Evolutionary conservation across 495 filamentous ascomycete genomes (phyloP).

Genomic region (Cercophora newfieldiana): DNA sequence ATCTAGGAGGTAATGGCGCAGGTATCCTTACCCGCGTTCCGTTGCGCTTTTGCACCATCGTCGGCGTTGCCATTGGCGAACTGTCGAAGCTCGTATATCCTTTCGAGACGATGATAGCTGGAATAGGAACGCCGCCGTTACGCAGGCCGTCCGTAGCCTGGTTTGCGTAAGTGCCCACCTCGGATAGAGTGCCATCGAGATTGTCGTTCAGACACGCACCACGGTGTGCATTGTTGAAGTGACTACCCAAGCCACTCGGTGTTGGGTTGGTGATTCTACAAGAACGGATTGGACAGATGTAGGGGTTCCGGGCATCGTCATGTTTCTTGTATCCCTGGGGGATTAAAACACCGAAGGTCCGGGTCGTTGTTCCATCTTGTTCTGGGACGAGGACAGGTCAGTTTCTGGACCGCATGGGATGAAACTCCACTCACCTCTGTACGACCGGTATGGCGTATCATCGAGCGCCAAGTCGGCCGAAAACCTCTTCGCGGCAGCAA

Average conservation of each 20-base stretch:
- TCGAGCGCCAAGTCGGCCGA: background rate
- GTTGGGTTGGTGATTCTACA: background rate
- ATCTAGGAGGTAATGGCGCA: no score
- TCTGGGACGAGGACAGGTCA: background rate
- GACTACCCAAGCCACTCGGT: background rate
- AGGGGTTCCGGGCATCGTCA: background rate
- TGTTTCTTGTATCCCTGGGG: background rate
- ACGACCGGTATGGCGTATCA: background rate
- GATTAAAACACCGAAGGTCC: background rate
- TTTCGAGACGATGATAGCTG: background rate
- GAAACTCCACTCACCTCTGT: background rate
- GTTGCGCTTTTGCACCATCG: background rate
- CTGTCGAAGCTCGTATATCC: background rate
- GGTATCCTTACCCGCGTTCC: no score
- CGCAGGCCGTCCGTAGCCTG: background rate
- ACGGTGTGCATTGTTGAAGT: constrained; percentile 20
- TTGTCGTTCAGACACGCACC: constrained; percentile 28
- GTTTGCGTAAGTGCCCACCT: constrained; percentile 20
- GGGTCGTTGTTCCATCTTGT: background rate
- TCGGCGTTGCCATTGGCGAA: background rate
- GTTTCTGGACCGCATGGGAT: background rate
- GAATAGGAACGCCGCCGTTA: background rate
- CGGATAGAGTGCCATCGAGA: constrained; percentile 30
- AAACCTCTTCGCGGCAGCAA: background rate
- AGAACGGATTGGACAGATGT: background rate